These are phyloP conservation scores for Botrytis paeoniae DNA, from an alignment of 2,329 filamentous ascomycete genomes.

Conservation along the genomic window DNA sequence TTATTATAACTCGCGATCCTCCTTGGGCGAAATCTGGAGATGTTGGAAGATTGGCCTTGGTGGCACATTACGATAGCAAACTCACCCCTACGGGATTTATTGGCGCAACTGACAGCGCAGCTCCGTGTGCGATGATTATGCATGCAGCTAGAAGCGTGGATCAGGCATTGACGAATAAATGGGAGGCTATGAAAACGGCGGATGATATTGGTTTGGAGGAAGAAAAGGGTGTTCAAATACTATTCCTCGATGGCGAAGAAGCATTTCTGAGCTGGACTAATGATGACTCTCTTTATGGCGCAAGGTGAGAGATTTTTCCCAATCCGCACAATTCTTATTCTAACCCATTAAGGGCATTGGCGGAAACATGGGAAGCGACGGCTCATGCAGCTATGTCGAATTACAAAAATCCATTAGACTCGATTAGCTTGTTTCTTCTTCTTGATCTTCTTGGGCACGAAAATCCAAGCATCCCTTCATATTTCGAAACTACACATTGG, in stretches of 20 bases:
- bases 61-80: conserved; percentile 92
- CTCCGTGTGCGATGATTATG: conserved; percentile 90
- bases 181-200: conserved; percentile 66
- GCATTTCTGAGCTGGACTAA: conserved; percentile 79
- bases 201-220: conserved; percentile 63
- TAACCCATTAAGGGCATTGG: conserved; percentile 57
- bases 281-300: conserved; percentile 83
- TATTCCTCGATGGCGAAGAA: conserved; percentile 92
- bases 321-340: background rate
- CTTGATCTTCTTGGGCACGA: conserved; percentile 79
- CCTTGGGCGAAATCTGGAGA: conserved; percentile 75
- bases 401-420: conserved; percentile 69
- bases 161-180: conserved; percentile 74
- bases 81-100: conserved; percentile 80
- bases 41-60: conserved; percentile 76
- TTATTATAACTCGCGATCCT: conserved; percentile 84
- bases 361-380: conserved; percentile 73
- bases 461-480: conserved; percentile 72
- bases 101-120: conserved; percentile 89
- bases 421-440: conserved; percentile 87
- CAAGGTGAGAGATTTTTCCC: conserved; percentile 55
- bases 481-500: conserved; percentile 90
- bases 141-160: conserved; percentile 81
- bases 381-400: conserved; percentile 69
- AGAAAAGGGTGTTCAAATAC: conserved; percentile 79